Evolutionary conservation across 768 basidiomycete species (phyloP).

Genomic region (Candolleomyces efflorescens): DNA sequence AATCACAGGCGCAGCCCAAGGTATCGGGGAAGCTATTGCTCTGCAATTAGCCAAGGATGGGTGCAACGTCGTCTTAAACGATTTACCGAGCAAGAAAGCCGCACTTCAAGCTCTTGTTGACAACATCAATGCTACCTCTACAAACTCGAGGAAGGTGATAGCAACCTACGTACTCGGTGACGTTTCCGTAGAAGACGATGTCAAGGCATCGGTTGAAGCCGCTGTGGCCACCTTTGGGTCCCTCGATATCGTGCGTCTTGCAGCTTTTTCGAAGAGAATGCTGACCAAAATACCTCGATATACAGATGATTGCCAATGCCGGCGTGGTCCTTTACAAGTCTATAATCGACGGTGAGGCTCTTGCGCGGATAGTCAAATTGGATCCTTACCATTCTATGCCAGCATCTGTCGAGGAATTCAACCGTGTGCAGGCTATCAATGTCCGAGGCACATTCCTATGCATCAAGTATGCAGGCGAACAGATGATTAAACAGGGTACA

Average conservation of each 20-base stretch:
- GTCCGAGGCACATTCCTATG: slow-evolving; percentile 33
- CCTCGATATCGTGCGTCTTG: not conserved
- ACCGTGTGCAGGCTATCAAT: slow-evolving; percentile 29
- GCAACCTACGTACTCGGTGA: slow-evolving; percentile 3
- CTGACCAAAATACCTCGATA: not conserved
- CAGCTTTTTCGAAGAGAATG: not conserved
- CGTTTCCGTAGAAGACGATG: slow-evolving; percentile 8
- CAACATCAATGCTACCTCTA: not conserved
- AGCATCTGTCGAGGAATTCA: slow-evolving; percentile 28
- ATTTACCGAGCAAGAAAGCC: slow-evolving; percentile 12
- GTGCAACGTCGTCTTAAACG: slow-evolving; percentile 37
- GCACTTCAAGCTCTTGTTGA: not conserved
- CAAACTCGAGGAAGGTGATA: not conserved
- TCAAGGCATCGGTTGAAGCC: not conserved
- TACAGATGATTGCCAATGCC: slow-evolving; percentile 10
- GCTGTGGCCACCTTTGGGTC: not conserved
- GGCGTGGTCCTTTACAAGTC: not conserved
- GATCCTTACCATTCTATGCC: not conserved
- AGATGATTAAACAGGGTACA: slow-evolving; percentile 40
- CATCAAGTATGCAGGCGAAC: slow-evolving; percentile 37
- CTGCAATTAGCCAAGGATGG: slow-evolving; percentile 36
- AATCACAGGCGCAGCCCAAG: slow-evolving; percentile 38
- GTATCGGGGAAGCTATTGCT: slow-evolving; percentile 40
- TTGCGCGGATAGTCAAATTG: too few relatives aligned
- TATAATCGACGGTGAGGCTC: slow-evolving; percentile 2